These are phyloP conservation scores for Fusarium incarnatum DNA, from an alignment of 2,329 filamentous ascomycete species.

Conservation along the genomic window DNA sequence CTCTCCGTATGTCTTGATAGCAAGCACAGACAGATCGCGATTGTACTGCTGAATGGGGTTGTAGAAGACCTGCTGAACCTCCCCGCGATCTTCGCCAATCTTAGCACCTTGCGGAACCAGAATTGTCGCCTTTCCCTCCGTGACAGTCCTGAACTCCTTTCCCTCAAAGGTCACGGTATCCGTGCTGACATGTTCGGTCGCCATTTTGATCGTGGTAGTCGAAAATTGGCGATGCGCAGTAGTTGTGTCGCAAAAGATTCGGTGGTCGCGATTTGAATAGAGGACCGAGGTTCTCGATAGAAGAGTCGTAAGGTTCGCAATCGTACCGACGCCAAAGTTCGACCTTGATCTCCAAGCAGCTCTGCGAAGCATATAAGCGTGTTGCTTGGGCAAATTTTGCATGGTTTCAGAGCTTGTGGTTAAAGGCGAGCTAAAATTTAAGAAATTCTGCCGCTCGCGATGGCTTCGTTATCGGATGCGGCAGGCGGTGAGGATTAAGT, in stretches of 20 bases:
- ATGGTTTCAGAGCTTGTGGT: conserved; percentile 17
- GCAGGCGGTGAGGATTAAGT: conserved; percentile 21
- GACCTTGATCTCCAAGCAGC: conserved; percentile 28
- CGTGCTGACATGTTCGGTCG: conserved; percentile 26
- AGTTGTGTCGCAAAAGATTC: conserved; percentile 7
- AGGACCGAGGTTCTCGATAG: neutral
- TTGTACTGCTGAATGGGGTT: conserved; percentile 99
- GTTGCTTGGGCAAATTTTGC: conserved; percentile 32
- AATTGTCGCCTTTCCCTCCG: conserved; percentile 69
- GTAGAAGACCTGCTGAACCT: conserved; percentile 89
- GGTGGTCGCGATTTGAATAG: conserved; percentile 3
- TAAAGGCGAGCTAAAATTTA: conserved; percentile 31
- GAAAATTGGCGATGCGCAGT: conserved; percentile 31
- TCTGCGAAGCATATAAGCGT: conserved; percentile 36
- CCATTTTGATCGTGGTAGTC: conserved; percentile 39
- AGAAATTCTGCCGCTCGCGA: conserved; percentile 26
- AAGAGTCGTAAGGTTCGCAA: conserved; percentile 3
- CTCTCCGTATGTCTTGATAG: conserved; percentile 89
- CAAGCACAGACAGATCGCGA: conserved; percentile 90
- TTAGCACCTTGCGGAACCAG: conserved; percentile 62
- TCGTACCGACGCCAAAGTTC: conserved; percentile 30
- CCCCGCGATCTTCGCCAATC: conserved; percentile 64
- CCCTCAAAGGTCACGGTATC: conserved; percentile 54
- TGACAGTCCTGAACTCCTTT: conserved; percentile 63
- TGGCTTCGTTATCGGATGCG: neutral